Conservation (phyloP, 208 protist genomes). For the Trypanosoma grayi region DNA sequence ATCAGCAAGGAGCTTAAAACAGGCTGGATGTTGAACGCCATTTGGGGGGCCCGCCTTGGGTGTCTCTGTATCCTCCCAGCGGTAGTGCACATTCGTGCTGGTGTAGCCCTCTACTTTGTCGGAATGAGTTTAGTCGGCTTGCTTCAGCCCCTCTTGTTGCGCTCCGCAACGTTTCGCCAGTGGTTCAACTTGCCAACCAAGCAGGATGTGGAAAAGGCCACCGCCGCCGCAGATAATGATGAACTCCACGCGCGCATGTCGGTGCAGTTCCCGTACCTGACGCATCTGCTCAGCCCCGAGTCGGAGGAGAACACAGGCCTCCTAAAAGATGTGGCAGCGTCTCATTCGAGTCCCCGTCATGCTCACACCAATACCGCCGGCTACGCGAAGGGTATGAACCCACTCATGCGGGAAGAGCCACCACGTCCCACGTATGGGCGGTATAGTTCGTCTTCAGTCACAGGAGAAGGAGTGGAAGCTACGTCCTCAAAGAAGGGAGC, state of each 20-base stretch:
- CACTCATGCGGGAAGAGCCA: conserved; percentile 55
- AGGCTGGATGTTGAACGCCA: conserved; percentile 74
- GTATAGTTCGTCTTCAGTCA: conserved; percentile 1
- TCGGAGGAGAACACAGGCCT: conserved; percentile 57
- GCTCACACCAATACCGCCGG: neutral
- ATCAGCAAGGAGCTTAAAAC: conserved; percentile 62
- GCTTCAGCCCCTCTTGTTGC: conserved; percentile 76
- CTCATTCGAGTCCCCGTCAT: neutral
- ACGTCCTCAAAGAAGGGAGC: conserved; percentile 33
- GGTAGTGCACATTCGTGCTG: conserved; percentile 52
- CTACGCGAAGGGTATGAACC: conserved; percentile 48
- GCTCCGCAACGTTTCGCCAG: conserved; percentile 39
- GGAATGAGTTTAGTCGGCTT: conserved; percentile 82
- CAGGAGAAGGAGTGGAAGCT: neutral
- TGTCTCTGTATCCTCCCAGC: conserved; percentile 71
- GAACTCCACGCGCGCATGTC: conserved; percentile 55
- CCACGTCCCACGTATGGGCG: conserved; percentile 4
- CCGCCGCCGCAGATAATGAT: conserved; percentile 22
- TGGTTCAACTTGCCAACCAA: conserved; percentile 53
- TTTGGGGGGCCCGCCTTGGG: conserved; percentile 78
- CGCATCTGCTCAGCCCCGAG: conserved; percentile 65
- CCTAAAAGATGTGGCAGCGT: conserved; percentile 23
- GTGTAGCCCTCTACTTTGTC: conserved; percentile 86
- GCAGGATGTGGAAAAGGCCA: neutral
- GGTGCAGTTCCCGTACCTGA: conserved; percentile 80